A percentile compares a stretch with the other conserved stretches of the same genome.
phyloP scores from a whole-genome alignment of 495 filamentous ascomycete species.

The Podospora appendiculata region DNA sequence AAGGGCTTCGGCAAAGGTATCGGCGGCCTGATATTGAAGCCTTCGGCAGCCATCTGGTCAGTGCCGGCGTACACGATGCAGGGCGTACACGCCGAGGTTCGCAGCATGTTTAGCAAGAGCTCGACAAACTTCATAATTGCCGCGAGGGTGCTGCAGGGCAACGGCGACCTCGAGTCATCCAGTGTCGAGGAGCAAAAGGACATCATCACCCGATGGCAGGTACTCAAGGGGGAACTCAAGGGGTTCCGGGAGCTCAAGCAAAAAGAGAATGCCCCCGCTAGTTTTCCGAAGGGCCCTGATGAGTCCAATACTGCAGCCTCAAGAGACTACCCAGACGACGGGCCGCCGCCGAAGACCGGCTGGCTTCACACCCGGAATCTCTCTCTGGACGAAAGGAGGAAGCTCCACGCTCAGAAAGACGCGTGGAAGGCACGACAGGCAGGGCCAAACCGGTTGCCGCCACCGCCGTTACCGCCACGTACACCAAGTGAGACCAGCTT shows the following conservation, averaged over 20 bases:
- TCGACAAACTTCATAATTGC: slow-evolving; percentile 66
- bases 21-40: slow-evolving; percentile 63
- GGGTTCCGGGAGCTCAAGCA: slow-evolving; percentile 30
- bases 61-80: slow-evolving; percentile 67
- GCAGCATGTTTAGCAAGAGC: slow-evolving; percentile 52
- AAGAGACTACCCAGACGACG: neutral
- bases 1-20: slow-evolving; percentile 73
- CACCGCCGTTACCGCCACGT: neutral
- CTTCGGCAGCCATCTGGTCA: slow-evolving; percentile 56
- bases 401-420: slow-evolving; percentile 39
- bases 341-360: slow-evolving; percentile 20
- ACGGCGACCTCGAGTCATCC: slow-evolving; percentile 46
- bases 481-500: too few species aligned
- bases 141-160: slow-evolving; percentile 63
- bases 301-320: neutral
- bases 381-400: slow-evolving; percentile 37
- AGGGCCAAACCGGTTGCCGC: neutral
- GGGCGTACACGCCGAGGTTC: slow-evolving; percentile 67
- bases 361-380: slow-evolving; percentile 34
- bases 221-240: slow-evolving; percentile 45
- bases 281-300: neutral
- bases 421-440: slow-evolving; percentile 20
- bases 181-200: slow-evolving; percentile 47
- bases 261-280: slow-evolving; percentile 17
- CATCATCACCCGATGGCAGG: slow-evolving; percentile 51